Percentiles rank a stretch among this genome's conserved stretches.
Conservation (phyloP, 1,284 basidiomycete genomes). For the Gomphus bonarii region DNA sequence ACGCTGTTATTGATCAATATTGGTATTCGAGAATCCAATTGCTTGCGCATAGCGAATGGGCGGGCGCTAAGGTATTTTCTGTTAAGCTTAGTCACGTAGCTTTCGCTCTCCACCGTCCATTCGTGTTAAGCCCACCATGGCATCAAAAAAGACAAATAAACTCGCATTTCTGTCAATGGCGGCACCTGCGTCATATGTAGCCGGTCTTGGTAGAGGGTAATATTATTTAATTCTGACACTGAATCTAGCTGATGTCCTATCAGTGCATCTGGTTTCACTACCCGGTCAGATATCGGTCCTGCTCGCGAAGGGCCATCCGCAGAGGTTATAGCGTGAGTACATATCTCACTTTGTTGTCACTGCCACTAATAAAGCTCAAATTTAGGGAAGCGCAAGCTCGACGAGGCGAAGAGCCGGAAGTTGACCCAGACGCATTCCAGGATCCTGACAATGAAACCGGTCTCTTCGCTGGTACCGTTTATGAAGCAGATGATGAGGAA, state of each 20-base stretch:
- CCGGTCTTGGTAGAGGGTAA: constrained; percentile 91
- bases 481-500: constrained; percentile 97
- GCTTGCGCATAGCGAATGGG: constrained; percentile 54
- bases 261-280: constrained; percentile 96
- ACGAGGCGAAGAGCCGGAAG: constrained; percentile 78
- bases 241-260: constrained; percentile 9
- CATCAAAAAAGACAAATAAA: constrained; percentile 56
- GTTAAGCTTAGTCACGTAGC: neutral
- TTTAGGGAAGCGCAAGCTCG: constrained; percentile 68
- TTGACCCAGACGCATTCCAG: constrained; percentile 85
- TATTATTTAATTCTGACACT: constrained; percentile 17
- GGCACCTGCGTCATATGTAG: constrained; percentile 89
- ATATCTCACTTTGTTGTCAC: neutral
- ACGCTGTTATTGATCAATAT: constrained; percentile 92
- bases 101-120: no score
- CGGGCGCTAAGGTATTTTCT: neutral
- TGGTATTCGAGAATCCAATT: constrained; percentile 87
- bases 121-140: no score
- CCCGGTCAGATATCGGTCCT: constrained; percentile 97
- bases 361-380: neutral
- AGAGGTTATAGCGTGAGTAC: constrained; percentile 70
- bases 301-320: constrained; percentile 90
- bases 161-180: constrained; percentile 78
- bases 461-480: constrained; percentile 90
- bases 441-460: constrained; percentile 98